phyloP scores from a whole-genome alignment of 1,284 basidiomycete species.

The Hypsizygus ulmarius region DNA sequence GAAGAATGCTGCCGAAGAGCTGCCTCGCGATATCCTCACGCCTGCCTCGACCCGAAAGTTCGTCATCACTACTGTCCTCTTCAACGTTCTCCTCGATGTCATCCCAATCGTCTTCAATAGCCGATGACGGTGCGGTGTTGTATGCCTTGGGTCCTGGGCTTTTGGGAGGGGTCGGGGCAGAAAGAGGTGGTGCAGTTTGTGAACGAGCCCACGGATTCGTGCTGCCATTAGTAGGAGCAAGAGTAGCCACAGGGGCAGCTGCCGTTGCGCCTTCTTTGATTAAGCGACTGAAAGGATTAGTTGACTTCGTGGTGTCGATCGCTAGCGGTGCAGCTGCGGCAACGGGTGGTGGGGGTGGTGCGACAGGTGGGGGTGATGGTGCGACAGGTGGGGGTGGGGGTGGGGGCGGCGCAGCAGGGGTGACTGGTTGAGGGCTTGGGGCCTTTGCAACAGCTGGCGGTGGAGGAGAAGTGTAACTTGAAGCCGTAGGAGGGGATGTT shows the following conservation, averaged over 20 bases:
- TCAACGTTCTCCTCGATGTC: constrained; percentile 73
- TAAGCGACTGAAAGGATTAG: constrained; percentile 72
- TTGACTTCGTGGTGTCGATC: constrained; percentile 35
- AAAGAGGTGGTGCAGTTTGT: constrained; percentile 34
- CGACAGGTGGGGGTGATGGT: constrained; percentile 25
- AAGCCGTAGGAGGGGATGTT: constrained; percentile 31
- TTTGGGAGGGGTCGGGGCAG: constrained; percentile 38
- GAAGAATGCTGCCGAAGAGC: constrained; percentile 71
- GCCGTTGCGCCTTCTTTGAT: constrained; percentile 46
- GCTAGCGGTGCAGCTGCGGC: constrained; percentile 29
- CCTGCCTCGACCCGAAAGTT: constrained; percentile 59
- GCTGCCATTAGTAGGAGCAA: constrained; percentile 39
- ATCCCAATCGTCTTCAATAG: constrained; percentile 84
- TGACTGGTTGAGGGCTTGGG: constrained; percentile 30
- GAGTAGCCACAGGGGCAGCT: constrained; percentile 29
- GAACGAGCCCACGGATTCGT: constrained; percentile 64
- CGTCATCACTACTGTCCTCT: constrained; percentile 79
- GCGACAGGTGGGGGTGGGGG: constrained; percentile 22
- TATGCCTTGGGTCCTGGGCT: constrained; percentile 47
- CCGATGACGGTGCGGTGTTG: constrained; percentile 58
- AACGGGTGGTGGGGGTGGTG: constrained; percentile 33
- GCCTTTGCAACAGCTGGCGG: constrained; percentile 15
- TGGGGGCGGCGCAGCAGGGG: constrained; percentile 25
- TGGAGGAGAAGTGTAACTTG: constrained; percentile 25
- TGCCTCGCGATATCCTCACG: constrained; percentile 75